Evolutionary conservation across 2,329 filamentous ascomycete species (phyloP).

Genomic region (Pseudogymnoascus sp.): DNA sequence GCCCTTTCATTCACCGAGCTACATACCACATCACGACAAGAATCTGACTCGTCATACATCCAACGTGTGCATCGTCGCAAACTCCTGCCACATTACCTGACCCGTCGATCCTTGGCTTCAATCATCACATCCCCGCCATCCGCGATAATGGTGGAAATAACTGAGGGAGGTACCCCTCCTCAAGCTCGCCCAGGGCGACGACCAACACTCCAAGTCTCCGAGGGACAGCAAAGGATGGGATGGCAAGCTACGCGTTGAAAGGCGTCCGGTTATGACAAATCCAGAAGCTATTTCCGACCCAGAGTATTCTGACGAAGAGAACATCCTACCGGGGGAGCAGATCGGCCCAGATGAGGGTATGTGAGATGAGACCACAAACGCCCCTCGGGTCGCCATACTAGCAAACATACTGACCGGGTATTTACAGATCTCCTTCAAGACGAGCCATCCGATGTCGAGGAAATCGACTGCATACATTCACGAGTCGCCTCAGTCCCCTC

Average conservation of each 20-base stretch:
- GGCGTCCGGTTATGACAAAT: constrained; percentile 63
- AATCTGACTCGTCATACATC: constrained; percentile 1
- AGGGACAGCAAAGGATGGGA: constrained; percentile 70
- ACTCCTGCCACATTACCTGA: not conserved
- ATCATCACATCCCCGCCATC: not conserved
- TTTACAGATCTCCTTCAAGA: constrained; percentile 52
- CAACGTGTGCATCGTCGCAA: not conserved
- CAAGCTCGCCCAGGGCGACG: constrained; percentile 13
- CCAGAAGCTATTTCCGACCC: constrained; percentile 78
- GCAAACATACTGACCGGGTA: constrained; percentile 17
- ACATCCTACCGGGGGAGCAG: constrained; percentile 63
- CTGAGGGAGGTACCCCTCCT: not conserved
- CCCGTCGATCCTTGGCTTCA: not conserved
- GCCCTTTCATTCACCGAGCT: not conserved
- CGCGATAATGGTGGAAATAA: not conserved
- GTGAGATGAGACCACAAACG: not conserved
- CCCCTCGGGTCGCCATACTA: not conserved
- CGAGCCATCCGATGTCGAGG: constrained; percentile 57
- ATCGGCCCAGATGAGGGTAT: constrained; percentile 77
- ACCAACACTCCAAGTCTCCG: constrained; percentile 23
- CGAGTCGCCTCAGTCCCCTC: constrained; percentile 72
- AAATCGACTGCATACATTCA: constrained; percentile 86
- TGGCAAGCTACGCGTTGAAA: constrained; percentile 71
- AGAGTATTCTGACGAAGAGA: constrained; percentile 73
- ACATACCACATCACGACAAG: not conserved